These are phyloP conservation scores for Achlya hypogyna DNA, from an alignment of 352 stramenopile species.

Conservation along the genomic window DNA sequence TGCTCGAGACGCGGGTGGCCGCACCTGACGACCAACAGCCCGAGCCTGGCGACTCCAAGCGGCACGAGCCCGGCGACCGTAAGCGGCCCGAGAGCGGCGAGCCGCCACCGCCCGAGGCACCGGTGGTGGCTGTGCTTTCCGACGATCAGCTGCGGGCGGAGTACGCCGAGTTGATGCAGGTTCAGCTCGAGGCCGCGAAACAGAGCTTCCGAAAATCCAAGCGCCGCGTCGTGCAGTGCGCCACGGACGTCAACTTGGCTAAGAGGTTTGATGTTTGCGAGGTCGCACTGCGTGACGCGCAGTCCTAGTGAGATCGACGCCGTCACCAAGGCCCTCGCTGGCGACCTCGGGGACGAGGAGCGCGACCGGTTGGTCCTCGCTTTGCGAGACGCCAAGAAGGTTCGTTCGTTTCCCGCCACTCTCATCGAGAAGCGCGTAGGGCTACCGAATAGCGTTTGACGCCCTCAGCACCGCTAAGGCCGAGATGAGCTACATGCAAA, in stretches of 20 bases:
- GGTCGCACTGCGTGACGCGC: too few species aligned
- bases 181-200: slow-evolving; percentile 52
- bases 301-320: slow-evolving; percentile 15
- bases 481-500: slow-evolving; percentile 53
- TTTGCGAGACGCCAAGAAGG: slow-evolving; percentile 12
- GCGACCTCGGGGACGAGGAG: not conserved
- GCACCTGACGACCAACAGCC: too few species aligned
- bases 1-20: slow-evolving; percentile 24
- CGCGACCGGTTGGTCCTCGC: not conserved
- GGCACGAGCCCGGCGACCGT: too few species aligned
- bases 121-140: too few species aligned
- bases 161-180: slow-evolving; percentile 33
- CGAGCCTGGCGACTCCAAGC: too few species aligned
- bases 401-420: not conserved
- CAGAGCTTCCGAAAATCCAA: slow-evolving; percentile 46
- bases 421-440: slow-evolving; percentile 12
- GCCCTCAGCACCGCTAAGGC: slow-evolving; percentile 63
- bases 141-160: slow-evolving; percentile 51
- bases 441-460: slow-evolving; percentile 73
- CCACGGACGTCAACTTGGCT: slow-evolving; percentile 42
- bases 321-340: not conserved
- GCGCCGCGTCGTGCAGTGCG: slow-evolving; percentile 23
- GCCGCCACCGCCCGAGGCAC: too few species aligned
- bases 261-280: too few species aligned
- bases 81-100: too few species aligned